phyloP scores from a whole-genome alignment of 129 eudicot species.

The Pseudognaphalium luteoalbum region DNA sequence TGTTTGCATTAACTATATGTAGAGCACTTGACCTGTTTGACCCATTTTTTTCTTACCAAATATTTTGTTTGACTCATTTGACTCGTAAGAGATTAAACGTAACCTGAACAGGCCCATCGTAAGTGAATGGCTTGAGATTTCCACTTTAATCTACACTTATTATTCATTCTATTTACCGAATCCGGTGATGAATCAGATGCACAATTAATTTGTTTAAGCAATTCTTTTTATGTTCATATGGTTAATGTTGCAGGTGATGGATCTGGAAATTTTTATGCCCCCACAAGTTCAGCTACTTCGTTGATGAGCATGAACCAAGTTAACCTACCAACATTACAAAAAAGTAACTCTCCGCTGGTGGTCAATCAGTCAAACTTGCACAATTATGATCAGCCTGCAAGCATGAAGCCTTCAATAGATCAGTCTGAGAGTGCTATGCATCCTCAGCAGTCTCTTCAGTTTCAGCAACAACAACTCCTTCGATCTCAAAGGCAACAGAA shows the following conservation, averaged over 20 bases:
- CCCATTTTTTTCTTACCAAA: background rate
- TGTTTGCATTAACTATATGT: slow-evolving; percentile 5
- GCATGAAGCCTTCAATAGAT: slow-evolving; percentile 46
- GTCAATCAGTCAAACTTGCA: slow-evolving; percentile 48
- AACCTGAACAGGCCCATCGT: background rate
- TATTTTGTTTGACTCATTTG: background rate
- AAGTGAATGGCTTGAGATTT: background rate
- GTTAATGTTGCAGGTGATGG: slow-evolving; percentile 60
- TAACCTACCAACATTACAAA: slow-evolving; percentile 47
- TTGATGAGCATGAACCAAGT: slow-evolving; percentile 42
- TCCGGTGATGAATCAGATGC: background rate
- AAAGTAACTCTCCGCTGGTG: slow-evolving; percentile 43
- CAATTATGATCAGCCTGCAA: slow-evolving; percentile 43
- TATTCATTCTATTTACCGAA: background rate
- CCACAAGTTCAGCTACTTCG: slow-evolving; percentile 57
- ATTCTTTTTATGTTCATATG: slow-evolving; percentile 13
- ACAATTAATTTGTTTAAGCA: background rate
- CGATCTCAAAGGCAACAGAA: slow-evolving; percentile 58
- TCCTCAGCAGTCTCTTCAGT: slow-evolving; percentile 58
- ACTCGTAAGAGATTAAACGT: slow-evolving; percentile 2
- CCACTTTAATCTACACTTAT: background rate
- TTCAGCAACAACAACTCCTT: slow-evolving; percentile 50
- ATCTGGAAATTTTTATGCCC: slow-evolving; percentile 56
- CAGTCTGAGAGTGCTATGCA: slow-evolving; percentile 48
- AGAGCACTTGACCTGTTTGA: background rate